phyloP scores from a whole-genome alignment of 148 eudicot species.

The Rhododendron henanense region DNA sequence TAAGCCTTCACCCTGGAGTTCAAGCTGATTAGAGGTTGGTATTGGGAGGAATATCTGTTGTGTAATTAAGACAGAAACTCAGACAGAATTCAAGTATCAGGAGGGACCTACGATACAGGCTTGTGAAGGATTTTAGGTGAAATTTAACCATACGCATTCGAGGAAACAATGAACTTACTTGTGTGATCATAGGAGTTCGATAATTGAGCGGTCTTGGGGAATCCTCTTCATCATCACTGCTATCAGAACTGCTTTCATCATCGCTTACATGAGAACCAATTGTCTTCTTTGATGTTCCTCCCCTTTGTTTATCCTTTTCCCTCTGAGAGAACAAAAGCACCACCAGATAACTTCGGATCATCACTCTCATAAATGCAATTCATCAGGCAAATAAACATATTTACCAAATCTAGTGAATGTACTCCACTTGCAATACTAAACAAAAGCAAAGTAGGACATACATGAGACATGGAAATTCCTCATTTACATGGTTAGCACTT shows the following conservation, averaged over 20 bases:
- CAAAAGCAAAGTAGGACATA: not conserved
- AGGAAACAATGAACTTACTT: slow-evolving; percentile 35
- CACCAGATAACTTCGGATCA: not conserved
- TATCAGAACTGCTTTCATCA: slow-evolving; percentile 70
- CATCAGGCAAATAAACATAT: not conserved
- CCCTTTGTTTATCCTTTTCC: slow-evolving; percentile 46
- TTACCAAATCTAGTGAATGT: not conserved
- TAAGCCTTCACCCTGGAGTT: not conserved
- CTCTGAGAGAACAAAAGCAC: slow-evolving; percentile 28
- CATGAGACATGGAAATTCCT: not conserved
- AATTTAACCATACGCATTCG: not conserved
- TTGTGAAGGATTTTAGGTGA: not conserved
- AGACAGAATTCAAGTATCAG: not conserved
- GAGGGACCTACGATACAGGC: not conserved
- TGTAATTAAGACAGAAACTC: not conserved
- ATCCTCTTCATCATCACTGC: slow-evolving; percentile 77
- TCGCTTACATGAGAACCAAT: slow-evolving; percentile 30
- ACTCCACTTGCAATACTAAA: not conserved
- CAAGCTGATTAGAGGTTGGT: not conserved
- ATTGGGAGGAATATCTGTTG: not conserved
- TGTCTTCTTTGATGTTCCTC: slow-evolving; percentile 70
- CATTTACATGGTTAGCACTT: not conserved
- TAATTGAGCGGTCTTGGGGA: slow-evolving; percentile 65
- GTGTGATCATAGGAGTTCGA: slow-evolving; percentile 71
- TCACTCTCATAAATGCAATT: not conserved